Conservation (phyloP, 2,329 filamentous ascomycete species). For the Clathrospora elynae region DNA sequence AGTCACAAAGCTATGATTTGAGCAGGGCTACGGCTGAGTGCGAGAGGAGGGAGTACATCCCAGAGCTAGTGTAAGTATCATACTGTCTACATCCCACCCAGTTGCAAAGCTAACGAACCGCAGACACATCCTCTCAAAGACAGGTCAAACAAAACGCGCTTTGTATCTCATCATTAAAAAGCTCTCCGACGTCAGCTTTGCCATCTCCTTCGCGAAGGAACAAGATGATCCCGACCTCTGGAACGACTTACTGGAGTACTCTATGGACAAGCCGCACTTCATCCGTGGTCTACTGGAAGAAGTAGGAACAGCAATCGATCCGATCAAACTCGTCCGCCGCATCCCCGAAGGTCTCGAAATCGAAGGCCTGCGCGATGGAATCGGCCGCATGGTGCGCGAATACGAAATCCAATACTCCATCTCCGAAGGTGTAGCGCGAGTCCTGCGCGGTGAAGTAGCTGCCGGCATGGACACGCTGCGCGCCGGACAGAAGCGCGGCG, state of each 20-base stretch:
- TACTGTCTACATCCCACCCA: not conserved
- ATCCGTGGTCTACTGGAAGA: slow-evolving; percentile 91
- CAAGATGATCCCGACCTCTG: slow-evolving; percentile 91
- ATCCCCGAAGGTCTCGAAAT: slow-evolving; percentile 95
- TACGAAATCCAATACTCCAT: slow-evolving; percentile 96
- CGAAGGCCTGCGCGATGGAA: slow-evolving; percentile 82
- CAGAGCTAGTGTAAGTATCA: slow-evolving; percentile 73
- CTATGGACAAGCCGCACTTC: slow-evolving; percentile 96
- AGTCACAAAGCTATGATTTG: slow-evolving; percentile 85
- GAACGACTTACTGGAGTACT: slow-evolving; percentile 93
- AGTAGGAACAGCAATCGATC: slow-evolving; percentile 91
- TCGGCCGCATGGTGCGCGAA: slow-evolving; percentile 90
- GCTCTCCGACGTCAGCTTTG: slow-evolving; percentile 87
- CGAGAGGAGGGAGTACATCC: slow-evolving; percentile 78
- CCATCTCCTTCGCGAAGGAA: slow-evolving; percentile 92
- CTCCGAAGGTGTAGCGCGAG: slow-evolving; percentile 83
- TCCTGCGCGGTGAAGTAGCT: slow-evolving; percentile 85
- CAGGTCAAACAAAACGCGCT: slow-evolving; percentile 88
- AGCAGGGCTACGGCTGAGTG: slow-evolving; percentile 79
- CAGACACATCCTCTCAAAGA: slow-evolving; percentile 86
- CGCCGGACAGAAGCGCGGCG: slow-evolving; percentile 77
- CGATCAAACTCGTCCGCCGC: slow-evolving; percentile 83
- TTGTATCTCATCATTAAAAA: slow-evolving; percentile 92
- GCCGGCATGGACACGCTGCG: slow-evolving; percentile 80
- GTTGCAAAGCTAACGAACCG: slow-evolving; percentile 20